Base-by-base conservation (phyloP, 176 grass and related monocot species). In the Carex kokanica region DNA sequence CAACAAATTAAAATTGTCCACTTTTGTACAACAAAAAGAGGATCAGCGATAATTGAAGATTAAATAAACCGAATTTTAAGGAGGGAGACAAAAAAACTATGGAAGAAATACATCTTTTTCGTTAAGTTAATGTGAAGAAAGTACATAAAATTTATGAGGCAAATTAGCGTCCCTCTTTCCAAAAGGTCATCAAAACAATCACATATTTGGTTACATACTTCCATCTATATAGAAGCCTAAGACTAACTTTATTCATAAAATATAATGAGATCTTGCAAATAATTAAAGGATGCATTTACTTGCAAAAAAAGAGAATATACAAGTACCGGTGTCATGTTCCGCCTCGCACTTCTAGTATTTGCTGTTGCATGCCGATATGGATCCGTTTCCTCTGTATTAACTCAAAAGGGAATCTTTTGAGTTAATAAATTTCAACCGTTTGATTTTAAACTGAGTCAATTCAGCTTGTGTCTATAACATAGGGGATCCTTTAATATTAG, bases 91-190 rank as follows among this genome's bases (percentile, higher is more conserved):
- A 65, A 65, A n/a, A n/a, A 64, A 64, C 62, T 15, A n/a, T 17
- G 68, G 17, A 47, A 9, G 10, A n/a, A 45, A 23, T 72, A 49
- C 4, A 70, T 16, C 8, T 36, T 67, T 70, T 70, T 70, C 66
- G 7, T 70, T 6, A 73, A 32, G 59, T 23, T 61, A 8, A 61
- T 61, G n/a, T n/a, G 3, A 11, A 32, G 3, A 65, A 73, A 20
- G 66, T 43, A 70, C 41, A 73, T 23, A 47, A 47, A 18, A 71
- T 18, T 71, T 40, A 70, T 20, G 67, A 71, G 67, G 69, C 69
- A 73, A 73, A 73, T 73, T 73, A 51, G 69, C 14, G 4, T 73
- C 41, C 41, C 38, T 51, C 38, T 51, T 73, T 73, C 41, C 8
- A 20, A 73, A 73, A 49, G 38, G 6, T 73, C 69, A 73, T 51